These are phyloP conservation scores for Cryptococcus sp. DNA, from an alignment of 1,284 basidiomycete species.

Conservation along the genomic window DNA sequence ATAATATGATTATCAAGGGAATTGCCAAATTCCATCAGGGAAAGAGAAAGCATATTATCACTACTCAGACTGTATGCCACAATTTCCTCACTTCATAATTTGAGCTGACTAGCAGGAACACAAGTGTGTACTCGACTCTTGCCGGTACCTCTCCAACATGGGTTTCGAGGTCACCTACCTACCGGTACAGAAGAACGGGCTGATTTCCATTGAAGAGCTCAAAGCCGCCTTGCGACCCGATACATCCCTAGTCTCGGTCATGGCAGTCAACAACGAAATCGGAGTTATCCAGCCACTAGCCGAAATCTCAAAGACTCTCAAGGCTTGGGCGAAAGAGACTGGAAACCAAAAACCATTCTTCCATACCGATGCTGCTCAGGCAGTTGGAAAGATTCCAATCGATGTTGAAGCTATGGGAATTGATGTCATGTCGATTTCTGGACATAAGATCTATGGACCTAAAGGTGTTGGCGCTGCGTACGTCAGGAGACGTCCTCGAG, in stretches of 20 bases:
- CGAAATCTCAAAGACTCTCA: conserved; percentile 82
- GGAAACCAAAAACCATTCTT: conserved; percentile 85
- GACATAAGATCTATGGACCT: conserved; percentile 97
- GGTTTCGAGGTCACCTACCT: conserved; percentile 98
- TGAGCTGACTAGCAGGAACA: conserved; percentile 67
- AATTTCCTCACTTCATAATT: neutral
- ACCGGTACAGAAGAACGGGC: conserved; percentile 81
- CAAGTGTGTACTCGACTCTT: conserved; percentile 98
- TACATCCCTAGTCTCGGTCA: conserved; percentile 85
- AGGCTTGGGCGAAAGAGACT: conserved; percentile 49
- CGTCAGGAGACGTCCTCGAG: conserved; percentile 86
- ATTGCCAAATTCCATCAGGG: conserved; percentile 90
- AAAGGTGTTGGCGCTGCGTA: conserved; percentile 96
- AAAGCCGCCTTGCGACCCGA: conserved; percentile 80
- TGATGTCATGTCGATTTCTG: conserved; percentile 93
- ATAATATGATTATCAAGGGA: conserved; percentile 98
- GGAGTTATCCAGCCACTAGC: conserved; percentile 97
- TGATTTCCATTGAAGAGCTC: conserved; percentile 71
- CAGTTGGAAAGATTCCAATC: conserved; percentile 81
- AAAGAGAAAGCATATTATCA: conserved; percentile 85
- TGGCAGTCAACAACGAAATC: conserved; percentile 99
- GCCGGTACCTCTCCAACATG: conserved; percentile 89
- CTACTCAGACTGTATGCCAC: conserved; percentile 72
- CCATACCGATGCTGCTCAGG: conserved; percentile 98
- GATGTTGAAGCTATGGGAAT: conserved; percentile 96